Evolutionary conservation across 2,329 filamentous ascomycete species (phyloP), one percentile per base, ranked within the genome.

Genomic region (Rutstroemia sp.): DNA sequence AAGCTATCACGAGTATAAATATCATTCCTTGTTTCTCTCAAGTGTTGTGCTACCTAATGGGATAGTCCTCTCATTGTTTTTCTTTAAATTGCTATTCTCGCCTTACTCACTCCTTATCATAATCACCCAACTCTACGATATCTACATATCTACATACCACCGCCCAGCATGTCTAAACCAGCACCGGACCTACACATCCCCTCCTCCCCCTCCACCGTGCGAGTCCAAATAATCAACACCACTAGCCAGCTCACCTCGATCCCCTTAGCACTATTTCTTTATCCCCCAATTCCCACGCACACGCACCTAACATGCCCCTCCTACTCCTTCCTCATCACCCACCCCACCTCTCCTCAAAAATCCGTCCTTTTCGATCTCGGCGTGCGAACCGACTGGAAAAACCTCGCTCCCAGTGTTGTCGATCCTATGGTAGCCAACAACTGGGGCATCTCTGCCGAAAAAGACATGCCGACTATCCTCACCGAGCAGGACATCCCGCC

Each of bases 281-380:
- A 51, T 5, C 66, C 64, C 12, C 16, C 58, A 17, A 74, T 75
- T 50, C 65, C 65, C 52, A 73, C 71, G 19, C 67, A 70, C 25
- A 65, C 67, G 1, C 57, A 68, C 14, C 65, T 76, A 16, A 62
- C 64, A 6, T 70, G 69, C 27, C 76, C 76, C 2, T 69, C 73
- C 1, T 73, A 72, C 63, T 72, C 72, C 3, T 80, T 80, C 62
- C 67, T 78, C 1, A 73, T 80, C 52, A 70, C 76, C 54, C 76
- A 80, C 56, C 60, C 64, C 5, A 64, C 67, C 54, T 56, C 59
- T 4, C 61, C 59, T 4, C 61, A 34, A 34, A 34, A 63, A 14
- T 63, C 61, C 6, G 54, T 72, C 3, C 59, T 73, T n/a, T 73
- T 72, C 55, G 71, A 73, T 54, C 64, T 73, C 10, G 70, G 72